A percentile compares a stretch with the other conserved stretches of the same genome.
Evolutionary conservation across 2,329 filamentous ascomycete genomes (phyloP).

Genomic region (Bipolaris bicolor): DNA sequence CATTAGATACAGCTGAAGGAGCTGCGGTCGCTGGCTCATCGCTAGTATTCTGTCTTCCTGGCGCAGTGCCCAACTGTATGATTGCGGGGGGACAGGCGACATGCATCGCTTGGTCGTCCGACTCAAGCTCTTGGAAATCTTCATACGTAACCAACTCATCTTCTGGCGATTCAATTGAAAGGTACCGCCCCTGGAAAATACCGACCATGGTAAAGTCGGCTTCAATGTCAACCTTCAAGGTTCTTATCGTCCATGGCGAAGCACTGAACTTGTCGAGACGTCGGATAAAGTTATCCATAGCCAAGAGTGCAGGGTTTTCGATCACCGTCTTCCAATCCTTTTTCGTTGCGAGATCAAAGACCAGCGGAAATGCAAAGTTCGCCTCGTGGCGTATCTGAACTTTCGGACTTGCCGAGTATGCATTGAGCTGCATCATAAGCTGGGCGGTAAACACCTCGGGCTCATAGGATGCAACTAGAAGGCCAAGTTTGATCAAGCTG

Average conservation of each 20-base stretch:
- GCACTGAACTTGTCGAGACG: conserved; percentile 52
- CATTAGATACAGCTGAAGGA: not conserved
- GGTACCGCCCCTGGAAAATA: conserved; percentile 55
- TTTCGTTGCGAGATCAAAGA: conserved; percentile 50
- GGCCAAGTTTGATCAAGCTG: conserved; percentile 55
- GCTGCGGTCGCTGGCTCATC: not conserved
- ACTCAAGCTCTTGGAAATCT: conserved; percentile 51
- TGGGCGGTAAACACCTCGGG: conserved; percentile 48
- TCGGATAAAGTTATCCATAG: conserved; percentile 53
- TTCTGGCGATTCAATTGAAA: conserved; percentile 53
- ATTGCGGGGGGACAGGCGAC: conserved; percentile 28
- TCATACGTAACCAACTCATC: conserved; percentile 42
- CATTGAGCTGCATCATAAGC: conserved; percentile 52
- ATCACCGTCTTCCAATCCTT: conserved; percentile 47
- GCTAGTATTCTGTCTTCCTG: not conserved
- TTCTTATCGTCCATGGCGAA: conserved; percentile 48
- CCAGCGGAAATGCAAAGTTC: conserved; percentile 55
- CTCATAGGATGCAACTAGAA: conserved; percentile 50
- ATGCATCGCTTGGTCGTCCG: conserved; percentile 23
- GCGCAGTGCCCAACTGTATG: conserved; percentile 12
- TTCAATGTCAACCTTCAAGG: conserved; percentile 50
- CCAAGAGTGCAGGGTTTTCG: conserved; percentile 50
- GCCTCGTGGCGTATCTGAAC: conserved; percentile 61
- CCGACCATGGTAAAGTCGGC: conserved; percentile 52
- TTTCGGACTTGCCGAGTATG: conserved; percentile 56